Percentiles rank a stretch among this genome's conserved stretches.
phyloP scores from a whole-genome alignment of 192 early-diverging fungal genomes.

The Backusella mclennaniae region DNA sequence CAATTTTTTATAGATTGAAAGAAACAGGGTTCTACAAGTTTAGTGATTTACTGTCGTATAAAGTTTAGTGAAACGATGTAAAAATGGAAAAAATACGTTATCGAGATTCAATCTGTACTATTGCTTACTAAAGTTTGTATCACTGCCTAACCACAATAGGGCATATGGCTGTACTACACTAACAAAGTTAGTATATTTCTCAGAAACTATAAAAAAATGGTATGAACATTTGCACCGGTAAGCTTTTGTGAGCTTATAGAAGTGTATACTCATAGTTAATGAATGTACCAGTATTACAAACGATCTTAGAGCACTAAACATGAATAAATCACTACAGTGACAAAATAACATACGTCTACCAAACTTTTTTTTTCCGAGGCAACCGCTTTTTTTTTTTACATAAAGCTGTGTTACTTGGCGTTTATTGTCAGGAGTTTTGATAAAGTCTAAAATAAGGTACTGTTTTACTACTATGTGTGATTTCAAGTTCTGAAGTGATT shows the following conservation, averaged over 20 bases:
- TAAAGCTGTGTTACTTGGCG: not conserved
- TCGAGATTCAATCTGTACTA: not conserved
- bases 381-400: not conserved
- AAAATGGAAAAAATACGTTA: not conserved
- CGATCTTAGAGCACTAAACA: not conserved
- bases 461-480: not conserved
- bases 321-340: not conserved
- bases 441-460: not conserved
- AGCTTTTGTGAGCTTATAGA: not conserved
- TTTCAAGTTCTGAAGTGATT: not conserved
- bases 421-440: not conserved
- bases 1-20: not conserved
- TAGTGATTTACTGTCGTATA: no score
- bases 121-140: not conserved
- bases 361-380: not conserved
- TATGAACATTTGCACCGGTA: not conserved
- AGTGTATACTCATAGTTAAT: not conserved
- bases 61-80: not conserved
- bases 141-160: not conserved
- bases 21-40: not conserved
- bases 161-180: not conserved
- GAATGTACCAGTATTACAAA: not conserved
- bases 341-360: not conserved
- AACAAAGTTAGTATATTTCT: not conserved
- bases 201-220: not conserved